Conservation (phyloP, 148 eudicot genomes). For the Drosera capensis region DNA sequence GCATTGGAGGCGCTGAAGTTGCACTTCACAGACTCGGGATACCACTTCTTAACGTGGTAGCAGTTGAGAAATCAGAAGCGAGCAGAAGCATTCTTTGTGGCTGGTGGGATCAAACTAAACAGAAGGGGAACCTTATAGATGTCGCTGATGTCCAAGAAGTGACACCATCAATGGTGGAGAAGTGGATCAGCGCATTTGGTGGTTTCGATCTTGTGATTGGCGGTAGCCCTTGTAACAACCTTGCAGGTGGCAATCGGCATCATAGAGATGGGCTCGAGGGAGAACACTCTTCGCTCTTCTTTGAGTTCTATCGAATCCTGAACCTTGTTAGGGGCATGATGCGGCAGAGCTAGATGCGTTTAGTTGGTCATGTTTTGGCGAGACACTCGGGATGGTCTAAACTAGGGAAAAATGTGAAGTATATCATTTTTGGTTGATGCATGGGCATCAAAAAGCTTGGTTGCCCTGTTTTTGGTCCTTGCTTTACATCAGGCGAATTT, state of each 20-base stretch:
- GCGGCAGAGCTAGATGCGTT: not conserved
- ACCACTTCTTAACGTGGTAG: constrained; percentile 48
- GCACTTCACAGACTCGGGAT: constrained; percentile 71
- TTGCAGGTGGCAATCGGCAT: constrained; percentile 67
- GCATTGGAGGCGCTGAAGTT: constrained; percentile 91
- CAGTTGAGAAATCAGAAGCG: constrained; percentile 67
- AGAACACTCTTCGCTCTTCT: constrained; percentile 59
- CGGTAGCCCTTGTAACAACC: constrained; percentile 87
- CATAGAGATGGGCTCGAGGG: constrained; percentile 87
- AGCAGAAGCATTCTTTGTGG: constrained; percentile 46
- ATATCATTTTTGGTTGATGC: no score
- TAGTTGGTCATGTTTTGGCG: no score
- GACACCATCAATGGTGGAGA: constrained; percentile 25
- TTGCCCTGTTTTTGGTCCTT: no score
- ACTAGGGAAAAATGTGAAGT: no score
- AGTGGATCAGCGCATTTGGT: constrained; percentile 23
- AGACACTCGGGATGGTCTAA: no score
- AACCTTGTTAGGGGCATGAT: constrained; percentile 21
- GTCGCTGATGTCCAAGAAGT: constrained; percentile 44
- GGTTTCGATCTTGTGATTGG: constrained; percentile 73
- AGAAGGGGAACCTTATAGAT: constrained; percentile 40
- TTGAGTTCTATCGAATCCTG: constrained; percentile 48
- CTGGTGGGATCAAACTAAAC: constrained; percentile 96
- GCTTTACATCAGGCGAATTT: no score
- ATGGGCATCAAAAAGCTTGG: no score